Evolutionary conservation across 2,329 filamentous ascomycete genomes (phyloP).

Genomic region (Microascus cirrosus): DNA sequence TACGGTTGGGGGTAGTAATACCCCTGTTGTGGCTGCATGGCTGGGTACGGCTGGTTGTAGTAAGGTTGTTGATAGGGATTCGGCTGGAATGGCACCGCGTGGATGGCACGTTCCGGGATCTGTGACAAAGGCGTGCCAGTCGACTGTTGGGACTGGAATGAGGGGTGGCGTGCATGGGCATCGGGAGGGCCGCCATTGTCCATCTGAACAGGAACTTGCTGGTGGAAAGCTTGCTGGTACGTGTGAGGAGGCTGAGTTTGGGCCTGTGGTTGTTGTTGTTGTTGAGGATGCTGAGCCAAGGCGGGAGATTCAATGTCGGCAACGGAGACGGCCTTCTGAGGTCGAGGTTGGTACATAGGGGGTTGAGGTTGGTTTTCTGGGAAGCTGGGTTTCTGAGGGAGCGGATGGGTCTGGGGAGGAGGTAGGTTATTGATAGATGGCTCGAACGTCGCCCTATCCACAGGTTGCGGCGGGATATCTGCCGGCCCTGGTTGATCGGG

Average conservation of each 20-base stretch:
- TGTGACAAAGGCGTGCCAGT: constrained; percentile 77
- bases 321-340: constrained; percentile 88
- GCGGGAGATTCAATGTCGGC: constrained; percentile 84
- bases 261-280: constrained; percentile 46
- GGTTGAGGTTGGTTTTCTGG: constrained; percentile 37
- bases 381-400: constrained; percentile 46
- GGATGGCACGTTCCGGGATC: constrained; percentile 85
- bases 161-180: constrained; percentile 54
- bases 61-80: constrained; percentile 54
- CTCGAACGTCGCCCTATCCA: constrained; percentile 8
- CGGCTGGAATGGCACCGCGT: constrained; percentile 82
- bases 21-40: constrained; percentile 29
- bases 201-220: constrained; percentile 77
- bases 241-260: constrained; percentile 62
- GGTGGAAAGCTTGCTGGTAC: constrained; percentile 87
- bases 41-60: constrained; percentile 53
- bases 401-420: constrained; percentile 46
- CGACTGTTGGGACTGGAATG: constrained; percentile 59
- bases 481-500: constrained; percentile 11
- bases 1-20: constrained; percentile 36
- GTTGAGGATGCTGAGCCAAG: constrained; percentile 31
- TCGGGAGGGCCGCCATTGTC: constrained; percentile 44
- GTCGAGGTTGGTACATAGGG: constrained; percentile 87
- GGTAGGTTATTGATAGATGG: constrained; percentile 39
- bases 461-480: not conserved